Evolutionary conservation across 495 filamentous ascomycete species (phyloP).

Genomic region (Hyaloscypha bicolor): DNA sequence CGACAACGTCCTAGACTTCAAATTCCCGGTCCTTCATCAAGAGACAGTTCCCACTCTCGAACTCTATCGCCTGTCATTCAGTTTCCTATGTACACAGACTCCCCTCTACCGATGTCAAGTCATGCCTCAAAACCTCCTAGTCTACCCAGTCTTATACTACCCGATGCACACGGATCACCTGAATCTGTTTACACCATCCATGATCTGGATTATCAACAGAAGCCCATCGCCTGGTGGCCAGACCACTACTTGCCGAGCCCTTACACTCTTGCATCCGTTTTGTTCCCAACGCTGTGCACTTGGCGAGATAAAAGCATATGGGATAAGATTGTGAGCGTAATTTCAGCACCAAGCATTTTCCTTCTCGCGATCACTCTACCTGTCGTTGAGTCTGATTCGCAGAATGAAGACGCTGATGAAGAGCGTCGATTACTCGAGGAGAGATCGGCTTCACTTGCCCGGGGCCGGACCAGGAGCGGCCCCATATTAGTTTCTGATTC

Average conservation of each 20-base stretch:
- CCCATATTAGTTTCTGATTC: constrained; percentile 28
- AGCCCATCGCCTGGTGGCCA: constrained; percentile 70
- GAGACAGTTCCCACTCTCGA: constrained; percentile 28
- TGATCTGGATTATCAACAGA: constrained; percentile 26
- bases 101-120: constrained; percentile 30
- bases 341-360: constrained; percentile 88
- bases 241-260: constrained; percentile 70
- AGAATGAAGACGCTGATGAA: constrained; percentile 55
- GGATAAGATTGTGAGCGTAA: constrained; percentile 75
- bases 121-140: constrained; percentile 30
- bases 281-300: constrained; percentile 85
- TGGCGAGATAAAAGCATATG: constrained; percentile 77
- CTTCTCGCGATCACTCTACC: constrained; percentile 91
- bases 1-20: constrained; percentile 30
- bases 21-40: constrained; percentile 29
- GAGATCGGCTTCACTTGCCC: constrained; percentile 1
- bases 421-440: constrained; percentile 23
- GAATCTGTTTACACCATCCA: constrained; percentile 22
- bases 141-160: constrained; percentile 31
- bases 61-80: constrained; percentile 25
- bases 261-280: constrained; percentile 65
- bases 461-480: constrained; percentile 6
- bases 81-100: constrained; percentile 35
- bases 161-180: constrained; percentile 34
- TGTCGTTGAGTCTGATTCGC: constrained; percentile 70